phyloP scores from a whole-genome alignment of 176 grass and related monocot genomes.

The Phoenix roebelenii region DNA sequence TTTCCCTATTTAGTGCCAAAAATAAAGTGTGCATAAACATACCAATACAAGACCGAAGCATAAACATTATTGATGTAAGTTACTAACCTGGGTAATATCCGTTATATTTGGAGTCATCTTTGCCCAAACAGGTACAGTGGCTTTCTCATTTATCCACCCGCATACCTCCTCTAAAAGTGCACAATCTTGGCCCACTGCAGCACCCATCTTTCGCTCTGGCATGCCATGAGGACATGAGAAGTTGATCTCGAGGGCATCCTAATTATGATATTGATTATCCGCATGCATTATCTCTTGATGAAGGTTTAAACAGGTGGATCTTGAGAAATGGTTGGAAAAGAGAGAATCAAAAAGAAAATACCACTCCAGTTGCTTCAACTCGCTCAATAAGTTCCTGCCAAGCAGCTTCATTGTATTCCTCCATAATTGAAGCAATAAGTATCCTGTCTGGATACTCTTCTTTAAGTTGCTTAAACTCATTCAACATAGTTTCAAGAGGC shows the following conservation, averaged over 20 bases:
- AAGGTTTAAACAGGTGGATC: no score
- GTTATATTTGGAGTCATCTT: conserved; percentile 99
- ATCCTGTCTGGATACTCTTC: conserved; percentile 89
- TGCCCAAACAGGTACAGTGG: conserved; percentile 93
- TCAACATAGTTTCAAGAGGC: conserved; percentile 82
- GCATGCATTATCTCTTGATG: no score
- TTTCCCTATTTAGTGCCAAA: no score
- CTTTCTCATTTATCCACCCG: conserved; percentile 98
- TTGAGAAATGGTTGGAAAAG: no score
- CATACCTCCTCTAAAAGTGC: conserved; percentile 76
- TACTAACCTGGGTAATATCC: conserved; percentile 74
- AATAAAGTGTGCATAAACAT: no score
- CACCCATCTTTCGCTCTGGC: conserved; percentile 98
- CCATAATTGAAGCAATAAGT: conserved; percentile 96
- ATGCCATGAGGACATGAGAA: conserved; percentile 99
- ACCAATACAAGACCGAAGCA: background rate
- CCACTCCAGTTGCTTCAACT: conserved; percentile 78
- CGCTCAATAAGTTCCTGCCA: conserved; percentile 96
- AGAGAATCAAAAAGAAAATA: background rate
- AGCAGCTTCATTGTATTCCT: conserved; percentile 93
- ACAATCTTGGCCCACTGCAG: conserved; percentile 93
- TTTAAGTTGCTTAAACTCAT: conserved; percentile 89
- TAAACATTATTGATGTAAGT: background rate
- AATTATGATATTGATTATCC: background rate
- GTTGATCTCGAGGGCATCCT: conserved; percentile 99